phyloP scores from a whole-genome alignment of 2,329 filamentous ascomycete species.

The Capronia americana region DNA sequence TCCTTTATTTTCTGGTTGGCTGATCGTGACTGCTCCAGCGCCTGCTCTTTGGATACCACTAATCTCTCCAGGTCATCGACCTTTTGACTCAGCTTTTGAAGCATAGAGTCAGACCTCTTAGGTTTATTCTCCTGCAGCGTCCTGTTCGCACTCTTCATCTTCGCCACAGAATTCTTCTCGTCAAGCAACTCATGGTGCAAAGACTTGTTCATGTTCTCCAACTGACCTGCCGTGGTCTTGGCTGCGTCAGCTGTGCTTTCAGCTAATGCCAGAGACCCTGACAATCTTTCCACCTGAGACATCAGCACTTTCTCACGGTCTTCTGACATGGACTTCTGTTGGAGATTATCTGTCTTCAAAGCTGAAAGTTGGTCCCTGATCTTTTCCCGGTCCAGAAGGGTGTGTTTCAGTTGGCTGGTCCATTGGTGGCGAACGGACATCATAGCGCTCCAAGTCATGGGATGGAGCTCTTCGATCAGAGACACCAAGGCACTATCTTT shows the following conservation, averaged over 20 bases:
- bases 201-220: conserved; percentile 3
- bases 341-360: neutral
- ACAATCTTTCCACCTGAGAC: conserved; percentile 10
- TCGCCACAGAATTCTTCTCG: neutral
- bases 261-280: conserved; percentile 2
- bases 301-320: neutral
- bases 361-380: neutral
- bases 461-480: conserved; percentile 9
- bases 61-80: neutral
- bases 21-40: conserved; percentile 8
- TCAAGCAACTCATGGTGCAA: conserved; percentile 17
- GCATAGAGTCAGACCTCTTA: neutral
- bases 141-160: neutral
- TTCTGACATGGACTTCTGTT: neutral
- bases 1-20: conserved; percentile 20
- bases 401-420: neutral
- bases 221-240: neutral
- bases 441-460: conserved; percentile 14
- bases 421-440: conserved; percentile 10
- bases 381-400: conserved; percentile 4
- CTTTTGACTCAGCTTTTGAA: conserved; percentile 4
- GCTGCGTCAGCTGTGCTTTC: conserved; percentile 2
- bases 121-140: neutral
- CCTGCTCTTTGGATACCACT: neutral
- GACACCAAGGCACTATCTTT: neutral